Conservation (phyloP, 2,329 filamentous ascomycete genomes). For the Beauveria brongniartii region DNA sequence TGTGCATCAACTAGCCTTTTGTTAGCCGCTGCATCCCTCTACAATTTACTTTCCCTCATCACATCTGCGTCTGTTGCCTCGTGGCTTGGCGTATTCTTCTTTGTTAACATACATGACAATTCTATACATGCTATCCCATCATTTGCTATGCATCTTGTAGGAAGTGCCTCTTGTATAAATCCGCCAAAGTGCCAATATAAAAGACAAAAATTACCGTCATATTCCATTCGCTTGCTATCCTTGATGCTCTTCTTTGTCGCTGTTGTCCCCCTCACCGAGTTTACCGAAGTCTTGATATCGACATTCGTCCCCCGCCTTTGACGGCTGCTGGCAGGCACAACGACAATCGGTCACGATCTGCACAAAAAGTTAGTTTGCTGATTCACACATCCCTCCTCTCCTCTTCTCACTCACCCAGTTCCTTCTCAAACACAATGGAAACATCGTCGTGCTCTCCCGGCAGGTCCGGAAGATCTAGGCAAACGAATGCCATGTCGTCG, state of each 20-base stretch:
- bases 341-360: conserved; percentile 47
- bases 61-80: not conserved
- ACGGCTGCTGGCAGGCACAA: conserved; percentile 48
- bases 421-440: conserved; percentile 72
- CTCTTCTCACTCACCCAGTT: conserved; percentile 50
- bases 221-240: not conserved
- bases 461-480: conserved; percentile 79
- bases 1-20: not conserved
- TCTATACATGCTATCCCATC: not conserved
- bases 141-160: not conserved
- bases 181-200: not conserved
- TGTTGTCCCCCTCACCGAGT: not conserved
- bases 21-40: not conserved
- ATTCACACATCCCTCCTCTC: not conserved
- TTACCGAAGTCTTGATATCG: conserved; percentile 13
- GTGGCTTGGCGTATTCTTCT: not conserved
- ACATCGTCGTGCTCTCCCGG: conserved; percentile 92
- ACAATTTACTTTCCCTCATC: not conserved
- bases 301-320: conserved; percentile 36
- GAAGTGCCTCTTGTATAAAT: not conserved
- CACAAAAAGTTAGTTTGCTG: conserved; percentile 16
- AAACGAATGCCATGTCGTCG: conserved; percentile 68
- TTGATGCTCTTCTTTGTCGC: not conserved
- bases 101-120: not conserved
- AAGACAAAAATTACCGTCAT: not conserved